A percentile compares a stretch with the other conserved stretches of the same genome.
Conservation (phyloP, 1,284 basidiomycete genomes). For the Ganoderma multipileum region DNA sequence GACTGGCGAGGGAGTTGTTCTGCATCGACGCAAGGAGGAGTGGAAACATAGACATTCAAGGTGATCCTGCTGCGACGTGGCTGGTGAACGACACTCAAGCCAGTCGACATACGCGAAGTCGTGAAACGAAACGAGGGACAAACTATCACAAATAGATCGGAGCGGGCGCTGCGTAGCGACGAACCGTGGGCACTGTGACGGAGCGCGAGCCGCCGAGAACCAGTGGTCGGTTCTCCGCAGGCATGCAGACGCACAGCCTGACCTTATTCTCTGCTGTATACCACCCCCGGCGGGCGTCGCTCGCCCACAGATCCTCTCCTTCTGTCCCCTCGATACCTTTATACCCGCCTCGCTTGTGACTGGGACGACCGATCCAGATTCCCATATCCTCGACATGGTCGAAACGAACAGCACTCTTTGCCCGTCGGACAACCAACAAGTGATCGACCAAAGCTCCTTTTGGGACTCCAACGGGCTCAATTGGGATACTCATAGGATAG, state of each 20-base stretch:
- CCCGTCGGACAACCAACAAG: slow-evolving; percentile 57
- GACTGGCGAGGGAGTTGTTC: too few species aligned
- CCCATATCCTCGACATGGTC: slow-evolving; percentile 19
- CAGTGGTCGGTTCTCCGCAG: background rate
- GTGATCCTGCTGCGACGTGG: background rate
- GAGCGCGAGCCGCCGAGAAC: background rate
- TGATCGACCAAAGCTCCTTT: slow-evolving; percentile 65
- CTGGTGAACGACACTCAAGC: background rate
- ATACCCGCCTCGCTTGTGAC: background rate
- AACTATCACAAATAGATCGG: background rate
- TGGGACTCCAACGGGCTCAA: slow-evolving; percentile 58
- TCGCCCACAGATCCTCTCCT: slow-evolving; percentile 24
- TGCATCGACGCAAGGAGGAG: background rate
- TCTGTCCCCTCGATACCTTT: slow-evolving; percentile 7
- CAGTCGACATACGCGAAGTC: too few species aligned
- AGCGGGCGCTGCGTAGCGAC: background rate
- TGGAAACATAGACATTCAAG: background rate
- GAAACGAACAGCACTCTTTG: slow-evolving; percentile 43
- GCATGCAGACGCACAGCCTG: slow-evolving; percentile 4
- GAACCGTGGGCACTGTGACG: background rate
- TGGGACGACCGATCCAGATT: background rate
- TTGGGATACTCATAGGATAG: slow-evolving; percentile 73
- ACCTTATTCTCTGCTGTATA: slow-evolving; percentile 4
- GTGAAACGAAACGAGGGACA: background rate
- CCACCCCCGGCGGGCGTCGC: slow-evolving; percentile 6